phyloP scores from a whole-genome alignment of 306 rosid species.

The Gastrolobium villosum region DNA sequence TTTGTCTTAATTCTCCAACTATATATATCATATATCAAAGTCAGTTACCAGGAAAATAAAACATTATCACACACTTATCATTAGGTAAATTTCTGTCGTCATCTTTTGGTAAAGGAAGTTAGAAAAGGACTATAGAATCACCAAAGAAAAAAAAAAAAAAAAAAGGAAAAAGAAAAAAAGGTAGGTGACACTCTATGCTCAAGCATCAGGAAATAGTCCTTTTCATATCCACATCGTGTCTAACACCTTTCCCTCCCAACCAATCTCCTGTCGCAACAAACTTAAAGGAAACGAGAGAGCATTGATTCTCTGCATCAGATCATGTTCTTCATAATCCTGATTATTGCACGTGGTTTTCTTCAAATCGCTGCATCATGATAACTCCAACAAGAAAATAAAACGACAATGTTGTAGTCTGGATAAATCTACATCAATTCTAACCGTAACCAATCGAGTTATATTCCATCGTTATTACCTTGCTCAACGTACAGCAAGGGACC shows the following conservation, averaged over 20 bases:
- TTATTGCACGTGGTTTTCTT: slow-evolving; percentile 25
- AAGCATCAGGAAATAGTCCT: background rate
- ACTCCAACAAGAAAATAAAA: background rate
- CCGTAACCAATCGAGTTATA: background rate
- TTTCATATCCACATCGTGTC: slow-evolving; percentile 4
- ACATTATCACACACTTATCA: background rate
- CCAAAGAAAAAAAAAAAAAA: background rate
- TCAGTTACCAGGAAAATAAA: background rate
- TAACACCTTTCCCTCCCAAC: background rate
- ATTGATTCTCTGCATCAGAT: slow-evolving; percentile 9
- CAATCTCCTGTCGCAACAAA: background rate
- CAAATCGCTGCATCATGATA: slow-evolving; percentile 9
- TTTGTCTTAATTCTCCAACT: background rate
- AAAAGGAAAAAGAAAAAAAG: background rate
- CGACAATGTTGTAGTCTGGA: background rate
- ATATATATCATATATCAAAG: background rate
- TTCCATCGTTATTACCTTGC: background rate
- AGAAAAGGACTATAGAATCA: background rate
- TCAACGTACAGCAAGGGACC: background rate
- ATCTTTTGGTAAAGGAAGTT: background rate
- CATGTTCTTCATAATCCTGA: background rate
- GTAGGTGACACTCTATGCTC: background rate
- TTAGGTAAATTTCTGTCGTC: background rate
- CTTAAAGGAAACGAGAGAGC: background rate
- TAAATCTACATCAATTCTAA: background rate